These are phyloP conservation scores for Glarea lozoyensis DNA, from an alignment of 495 filamentous ascomycete species.

Conservation along the genomic window DNA sequence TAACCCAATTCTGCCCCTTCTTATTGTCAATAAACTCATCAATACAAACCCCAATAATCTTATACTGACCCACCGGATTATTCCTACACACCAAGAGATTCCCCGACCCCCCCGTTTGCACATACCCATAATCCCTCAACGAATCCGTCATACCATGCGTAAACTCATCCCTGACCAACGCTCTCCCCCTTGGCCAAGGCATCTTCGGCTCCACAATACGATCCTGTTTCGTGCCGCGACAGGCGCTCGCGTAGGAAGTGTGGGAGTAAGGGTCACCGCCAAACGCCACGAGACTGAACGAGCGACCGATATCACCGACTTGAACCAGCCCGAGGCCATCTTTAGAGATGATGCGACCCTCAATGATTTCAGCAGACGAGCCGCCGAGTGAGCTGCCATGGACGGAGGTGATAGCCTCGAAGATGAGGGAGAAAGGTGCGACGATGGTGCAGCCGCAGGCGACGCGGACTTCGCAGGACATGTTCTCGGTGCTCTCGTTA, in stretches of 20 bases:
- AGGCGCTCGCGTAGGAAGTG: constrained; percentile 8
- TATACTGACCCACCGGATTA: constrained; percentile 15
- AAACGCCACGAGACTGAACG: constrained; percentile 17
- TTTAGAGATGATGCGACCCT: constrained; percentile 15
- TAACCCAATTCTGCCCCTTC: too few species aligned
- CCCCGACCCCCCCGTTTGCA: constrained; percentile 16
- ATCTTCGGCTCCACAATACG: constrained; percentile 6
- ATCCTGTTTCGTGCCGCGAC: constrained; percentile 9
- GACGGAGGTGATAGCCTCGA: constrained; percentile 18
- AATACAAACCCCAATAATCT: constrained; percentile 17
- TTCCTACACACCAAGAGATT: constrained; percentile 20
- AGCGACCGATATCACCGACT: constrained; percentile 16
- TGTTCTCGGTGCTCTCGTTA: constrained; percentile 14
- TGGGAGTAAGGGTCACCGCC: constrained; percentile 16
- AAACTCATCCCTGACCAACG: constrained; percentile 18
- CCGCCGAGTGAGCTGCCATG: constrained; percentile 16
- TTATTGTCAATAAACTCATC: constrained; percentile 9
- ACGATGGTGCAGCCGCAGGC: constrained; percentile 20
- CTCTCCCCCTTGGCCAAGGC: constrained; percentile 14
- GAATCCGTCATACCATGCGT: constrained; percentile 9
- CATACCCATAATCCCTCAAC: constrained; percentile 21
- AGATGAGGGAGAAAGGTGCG: constrained; percentile 18
- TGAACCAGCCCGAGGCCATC: constrained; percentile 21
- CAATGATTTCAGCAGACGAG: constrained; percentile 4
- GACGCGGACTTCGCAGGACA: constrained; percentile 14